Evolutionary conservation across 768 basidiomycete species (phyloP).

Genomic region (Plicaturopsis crispa): DNA sequence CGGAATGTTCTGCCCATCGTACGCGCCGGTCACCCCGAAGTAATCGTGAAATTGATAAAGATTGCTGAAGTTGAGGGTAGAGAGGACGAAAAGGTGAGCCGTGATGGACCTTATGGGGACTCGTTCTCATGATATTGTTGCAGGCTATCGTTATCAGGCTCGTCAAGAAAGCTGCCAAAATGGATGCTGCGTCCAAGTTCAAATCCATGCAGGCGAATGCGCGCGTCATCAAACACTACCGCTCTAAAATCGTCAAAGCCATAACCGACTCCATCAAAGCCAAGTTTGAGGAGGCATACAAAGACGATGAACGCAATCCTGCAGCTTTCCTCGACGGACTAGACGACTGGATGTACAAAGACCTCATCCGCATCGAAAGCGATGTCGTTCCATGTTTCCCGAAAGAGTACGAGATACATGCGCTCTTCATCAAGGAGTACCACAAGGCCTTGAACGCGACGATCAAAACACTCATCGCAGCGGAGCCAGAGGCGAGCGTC

Average conservation of each 20-base stretch:
- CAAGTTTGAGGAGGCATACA: constrained; percentile 63
- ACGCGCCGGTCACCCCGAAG: constrained; percentile 69
- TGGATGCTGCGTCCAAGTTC: constrained; percentile 90
- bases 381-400: constrained; percentile 91
- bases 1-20: constrained; percentile 73
- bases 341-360: constrained; percentile 85
- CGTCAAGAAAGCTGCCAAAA: constrained; percentile 88
- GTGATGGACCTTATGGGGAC: not conserved
- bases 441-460: constrained; percentile 78
- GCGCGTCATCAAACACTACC: constrained; percentile 90
- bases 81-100: constrained; percentile 85
- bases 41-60: constrained; percentile 90
- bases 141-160: constrained; percentile 92
- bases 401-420: constrained; percentile 82
- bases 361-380: constrained; percentile 86
- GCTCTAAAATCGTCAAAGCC: constrained; percentile 77
- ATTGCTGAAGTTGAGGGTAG: constrained; percentile 89
- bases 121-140: constrained; percentile 1
- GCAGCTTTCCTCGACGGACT: constrained; percentile 69
- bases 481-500: constrained; percentile 82
- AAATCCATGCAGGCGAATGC: constrained; percentile 91
- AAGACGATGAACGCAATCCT: constrained; percentile 55
- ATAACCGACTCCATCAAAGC: constrained; percentile 72
- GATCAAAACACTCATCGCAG: constrained; percentile 59
- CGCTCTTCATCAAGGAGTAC: constrained; percentile 79